Evolutionary conservation across 176 grass and related monocot genomes (phyloP).

Genomic region (Phoenix dactylifera): DNA sequence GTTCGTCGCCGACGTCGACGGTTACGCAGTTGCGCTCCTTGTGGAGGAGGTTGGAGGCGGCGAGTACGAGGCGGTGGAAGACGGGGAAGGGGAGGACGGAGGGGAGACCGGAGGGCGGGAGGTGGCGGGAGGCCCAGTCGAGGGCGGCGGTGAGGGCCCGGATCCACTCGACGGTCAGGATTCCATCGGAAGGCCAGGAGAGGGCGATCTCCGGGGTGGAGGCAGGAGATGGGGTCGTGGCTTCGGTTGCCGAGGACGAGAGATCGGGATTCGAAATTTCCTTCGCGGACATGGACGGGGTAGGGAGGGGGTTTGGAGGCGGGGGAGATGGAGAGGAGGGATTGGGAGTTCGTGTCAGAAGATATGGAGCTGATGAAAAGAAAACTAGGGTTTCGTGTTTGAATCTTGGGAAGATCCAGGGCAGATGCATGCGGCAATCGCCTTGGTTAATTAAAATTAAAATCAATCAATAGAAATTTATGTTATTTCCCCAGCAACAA

Average conservation of each 20-base stretch:
- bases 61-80: constrained; percentile 53
- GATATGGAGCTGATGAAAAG: too few relatives aligned
- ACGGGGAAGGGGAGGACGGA: constrained; percentile 39
- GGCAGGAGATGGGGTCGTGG: constrained; percentile 1
- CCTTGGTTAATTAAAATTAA: too few relatives aligned
- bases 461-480: too few relatives aligned
- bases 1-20: constrained; percentile 38
- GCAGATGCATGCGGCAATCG: too few relatives aligned
- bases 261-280: neutral
- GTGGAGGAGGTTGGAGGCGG: constrained; percentile 72
- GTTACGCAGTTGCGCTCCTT: constrained; percentile 75
- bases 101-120: constrained; percentile 53
- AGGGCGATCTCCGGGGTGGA: constrained; percentile 15
- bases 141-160: constrained; percentile 31
- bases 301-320: too few relatives aligned
- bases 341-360: too few relatives aligned
- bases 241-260: neutral
- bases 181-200: constrained; percentile 54
- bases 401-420: too few relatives aligned
- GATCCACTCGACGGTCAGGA: constrained; percentile 60
- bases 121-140: constrained; percentile 68
- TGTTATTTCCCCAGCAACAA: too few relatives aligned
- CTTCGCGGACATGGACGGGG: neutral
- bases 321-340: too few relatives aligned
- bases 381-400: too few relatives aligned